These are phyloP conservation scores for Aspergillus floridensis DNA, from an alignment of 2,329 filamentous ascomycete species.

Conservation along the genomic window DNA sequence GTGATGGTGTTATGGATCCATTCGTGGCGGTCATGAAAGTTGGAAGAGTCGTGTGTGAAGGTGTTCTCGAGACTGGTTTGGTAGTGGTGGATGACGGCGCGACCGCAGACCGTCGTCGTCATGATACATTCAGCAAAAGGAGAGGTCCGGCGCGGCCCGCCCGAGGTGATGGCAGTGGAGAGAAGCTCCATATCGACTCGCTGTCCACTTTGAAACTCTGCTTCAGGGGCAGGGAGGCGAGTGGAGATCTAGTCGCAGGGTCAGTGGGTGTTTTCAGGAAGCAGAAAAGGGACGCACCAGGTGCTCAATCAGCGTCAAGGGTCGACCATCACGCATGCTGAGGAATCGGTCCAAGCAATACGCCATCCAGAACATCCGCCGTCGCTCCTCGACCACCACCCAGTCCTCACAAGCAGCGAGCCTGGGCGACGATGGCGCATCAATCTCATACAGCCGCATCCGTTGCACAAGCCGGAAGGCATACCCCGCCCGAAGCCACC, in stretches of 20 bases:
- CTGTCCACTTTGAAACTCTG: conserved; percentile 2
- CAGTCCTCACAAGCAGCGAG: conserved; percentile 5
- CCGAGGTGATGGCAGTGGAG: not conserved
- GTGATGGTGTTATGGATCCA: conserved; percentile 1
- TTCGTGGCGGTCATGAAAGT: conserved; percentile 1
- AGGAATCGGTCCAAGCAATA: conserved; percentile 36
- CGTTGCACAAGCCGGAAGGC: conserved; percentile 32
- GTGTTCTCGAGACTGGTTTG: too few relatives aligned
- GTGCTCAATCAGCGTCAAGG: conserved; percentile 31
- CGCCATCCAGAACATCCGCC: conserved; percentile 40
- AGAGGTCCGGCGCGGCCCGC: not conserved
- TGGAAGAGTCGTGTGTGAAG: not conserved
- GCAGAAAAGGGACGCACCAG: conserved; percentile 2
- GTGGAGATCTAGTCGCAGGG: not conserved
- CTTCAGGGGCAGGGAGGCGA: conserved; percentile 1
- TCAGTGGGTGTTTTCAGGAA: not conserved
- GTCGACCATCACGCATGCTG: conserved; percentile 26
- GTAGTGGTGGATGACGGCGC: too few relatives aligned
- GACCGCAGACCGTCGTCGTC: not conserved
- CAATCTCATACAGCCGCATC: conserved; percentile 29
- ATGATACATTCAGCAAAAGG: conserved; percentile 28
- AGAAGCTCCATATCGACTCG: not conserved
- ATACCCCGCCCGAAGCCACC: conserved; percentile 31
- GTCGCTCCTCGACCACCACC: conserved; percentile 26
- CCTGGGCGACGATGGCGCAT: conserved; percentile 10